Evolutionary conservation across 2,329 filamentous ascomycete species (phyloP).

Genomic region (Calonectria montana): DNA sequence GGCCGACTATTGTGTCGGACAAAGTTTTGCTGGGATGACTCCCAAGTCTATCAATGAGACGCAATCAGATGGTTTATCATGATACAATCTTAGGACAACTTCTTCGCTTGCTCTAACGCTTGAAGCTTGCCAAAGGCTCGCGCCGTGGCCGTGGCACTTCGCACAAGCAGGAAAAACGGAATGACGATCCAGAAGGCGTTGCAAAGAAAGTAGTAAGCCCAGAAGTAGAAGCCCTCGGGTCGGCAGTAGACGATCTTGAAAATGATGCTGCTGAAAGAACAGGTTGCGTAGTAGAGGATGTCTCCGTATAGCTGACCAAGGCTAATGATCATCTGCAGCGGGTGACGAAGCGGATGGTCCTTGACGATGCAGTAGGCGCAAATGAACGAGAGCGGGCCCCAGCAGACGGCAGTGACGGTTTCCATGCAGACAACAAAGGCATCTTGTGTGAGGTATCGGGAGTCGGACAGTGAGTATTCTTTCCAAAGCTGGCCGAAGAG

Average conservation of each 20-base stretch:
- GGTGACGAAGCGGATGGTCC: conserved; percentile 59
- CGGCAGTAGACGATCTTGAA: conserved; percentile 58
- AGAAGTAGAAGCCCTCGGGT: conserved; percentile 64
- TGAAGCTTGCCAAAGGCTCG: conserved; percentile 44
- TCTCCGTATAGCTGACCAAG: conserved; percentile 64
- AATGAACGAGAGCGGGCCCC: conserved; percentile 65
- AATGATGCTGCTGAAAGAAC: conserved; percentile 54
- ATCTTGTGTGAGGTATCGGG: conserved; percentile 64
- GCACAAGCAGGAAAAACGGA: conserved; percentile 49
- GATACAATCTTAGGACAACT: not conserved
- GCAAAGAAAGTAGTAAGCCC: conserved; percentile 62
- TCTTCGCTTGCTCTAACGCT: conserved; percentile 27
- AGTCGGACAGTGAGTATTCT: conserved; percentile 68
- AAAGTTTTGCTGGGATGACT: too few relatives aligned
- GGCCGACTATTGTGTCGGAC: too few relatives aligned
- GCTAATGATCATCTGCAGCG: conserved; percentile 59
- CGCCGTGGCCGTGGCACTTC: conserved; percentile 42
- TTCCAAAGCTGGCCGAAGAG: conserved; percentile 68
- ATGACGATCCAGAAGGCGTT: conserved; percentile 67
- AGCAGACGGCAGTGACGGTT: conserved; percentile 62
- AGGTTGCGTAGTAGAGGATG: conserved; percentile 63
- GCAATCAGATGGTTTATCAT: too few relatives aligned
- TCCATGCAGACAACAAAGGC: conserved; percentile 68
- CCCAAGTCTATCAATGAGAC: too few relatives aligned
- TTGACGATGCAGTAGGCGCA: conserved; percentile 57